phyloP scores from a whole-genome alignment of 306 rosid species.

The Acacia crassicarpa region DNA sequence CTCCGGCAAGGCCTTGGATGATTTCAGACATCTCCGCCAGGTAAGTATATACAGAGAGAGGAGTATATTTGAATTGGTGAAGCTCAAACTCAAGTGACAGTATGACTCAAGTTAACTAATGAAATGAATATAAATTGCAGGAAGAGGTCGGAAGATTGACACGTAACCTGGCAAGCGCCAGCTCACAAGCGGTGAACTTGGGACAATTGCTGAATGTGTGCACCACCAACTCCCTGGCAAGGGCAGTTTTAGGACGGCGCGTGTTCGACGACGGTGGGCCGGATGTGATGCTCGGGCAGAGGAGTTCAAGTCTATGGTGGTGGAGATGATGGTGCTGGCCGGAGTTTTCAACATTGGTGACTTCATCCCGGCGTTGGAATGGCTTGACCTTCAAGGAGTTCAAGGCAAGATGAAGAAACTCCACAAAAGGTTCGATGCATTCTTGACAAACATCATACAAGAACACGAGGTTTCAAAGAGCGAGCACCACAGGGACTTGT shows the following conservation, averaged over 20 bases:
- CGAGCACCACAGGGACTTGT: slow-evolving; percentile 46
- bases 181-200: slow-evolving; percentile 42
- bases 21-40: slow-evolving; percentile 65
- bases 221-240: slow-evolving; percentile 59
- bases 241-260: slow-evolving; percentile 63
- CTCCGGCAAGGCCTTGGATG: slow-evolving; percentile 77
- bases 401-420: slow-evolving; percentile 57
- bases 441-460: slow-evolving; percentile 50
- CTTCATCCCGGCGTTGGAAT: slow-evolving; percentile 62
- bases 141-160: slow-evolving; percentile 62
- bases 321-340: slow-evolving; percentile 63
- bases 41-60: slow-evolving; percentile 7
- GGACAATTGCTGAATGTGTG: slow-evolving; percentile 61
- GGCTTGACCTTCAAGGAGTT: slow-evolving; percentile 70
- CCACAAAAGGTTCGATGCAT: slow-evolving; percentile 60
- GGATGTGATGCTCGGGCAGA: slow-evolving; percentile 47
- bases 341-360: slow-evolving; percentile 75
- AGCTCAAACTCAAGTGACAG: no score
- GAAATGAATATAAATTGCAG: slow-evolving; percentile 34
- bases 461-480: slow-evolving; percentile 42
- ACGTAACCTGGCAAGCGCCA: slow-evolving; percentile 40
- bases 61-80: no score
- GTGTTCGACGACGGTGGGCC: slow-evolving; percentile 51
- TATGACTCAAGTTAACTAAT: not conserved
- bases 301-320: slow-evolving; percentile 72